Conservation (phyloP, 306 rosid genomes). For the Cicer pinnatifidum region DNA sequence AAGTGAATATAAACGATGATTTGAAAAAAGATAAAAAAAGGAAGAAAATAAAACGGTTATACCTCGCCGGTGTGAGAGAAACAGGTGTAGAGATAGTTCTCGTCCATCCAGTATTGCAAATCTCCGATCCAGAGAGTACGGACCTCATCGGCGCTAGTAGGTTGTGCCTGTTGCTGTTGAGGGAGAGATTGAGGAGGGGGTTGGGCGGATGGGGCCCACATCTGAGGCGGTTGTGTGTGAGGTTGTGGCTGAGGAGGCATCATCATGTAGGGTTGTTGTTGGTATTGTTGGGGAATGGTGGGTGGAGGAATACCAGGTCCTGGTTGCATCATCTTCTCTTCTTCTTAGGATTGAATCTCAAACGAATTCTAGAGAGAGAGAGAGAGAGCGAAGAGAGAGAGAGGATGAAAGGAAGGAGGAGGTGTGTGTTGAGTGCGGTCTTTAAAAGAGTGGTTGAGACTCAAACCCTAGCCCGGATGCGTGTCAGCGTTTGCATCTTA, state of each 20-base stretch:
- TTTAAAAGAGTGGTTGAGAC: slow-evolving; percentile 47
- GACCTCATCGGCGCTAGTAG: slow-evolving; percentile 73
- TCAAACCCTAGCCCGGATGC: slow-evolving; percentile 47
- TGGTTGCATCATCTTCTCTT: slow-evolving; percentile 73
- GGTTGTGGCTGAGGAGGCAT: slow-evolving; percentile 77
- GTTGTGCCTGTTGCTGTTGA: slow-evolving; percentile 51
- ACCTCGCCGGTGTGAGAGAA: slow-evolving; percentile 92
- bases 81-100: slow-evolving; percentile 65
- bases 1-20: background rate
- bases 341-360: slow-evolving; percentile 19
- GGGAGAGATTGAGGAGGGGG: slow-evolving; percentile 47
- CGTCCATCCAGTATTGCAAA: slow-evolving; percentile 97
- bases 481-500: slow-evolving; percentile 28
- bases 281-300: slow-evolving; percentile 62
- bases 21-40: background rate
- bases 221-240: slow-evolving; percentile 60
- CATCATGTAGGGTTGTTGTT: slow-evolving; percentile 80
- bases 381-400: background rate
- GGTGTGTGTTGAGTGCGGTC: background rate
- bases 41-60: background rate
- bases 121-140: slow-evolving; percentile 98
- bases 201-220: slow-evolving; percentile 69
- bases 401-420: background rate
- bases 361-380: slow-evolving; percentile 11
- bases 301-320: slow-evolving; percentile 70